Conservation (phyloP, 2,329 filamentous ascomycete genomes). For the Westerdykella sp. region DNA sequence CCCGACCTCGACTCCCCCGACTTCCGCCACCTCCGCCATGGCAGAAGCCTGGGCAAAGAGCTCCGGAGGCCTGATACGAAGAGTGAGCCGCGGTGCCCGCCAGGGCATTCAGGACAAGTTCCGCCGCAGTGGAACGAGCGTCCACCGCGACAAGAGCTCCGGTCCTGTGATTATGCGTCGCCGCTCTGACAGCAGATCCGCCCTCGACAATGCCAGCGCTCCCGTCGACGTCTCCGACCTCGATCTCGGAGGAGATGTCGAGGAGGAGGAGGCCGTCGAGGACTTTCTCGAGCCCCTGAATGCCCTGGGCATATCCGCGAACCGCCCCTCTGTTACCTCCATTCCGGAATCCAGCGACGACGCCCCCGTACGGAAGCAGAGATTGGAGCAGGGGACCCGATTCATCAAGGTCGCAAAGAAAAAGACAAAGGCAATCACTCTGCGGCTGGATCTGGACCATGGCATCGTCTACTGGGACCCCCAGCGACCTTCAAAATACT, state of each 20-base stretch:
- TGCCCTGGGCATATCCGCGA: slow-evolving; percentile 39
- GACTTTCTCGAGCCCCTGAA: slow-evolving; percentile 38
- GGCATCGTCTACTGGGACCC: slow-evolving; percentile 87
- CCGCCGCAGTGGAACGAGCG: slow-evolving; percentile 68
- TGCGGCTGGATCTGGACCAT: slow-evolving; percentile 74
- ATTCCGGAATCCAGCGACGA: slow-evolving; percentile 41
- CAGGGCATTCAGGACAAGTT: slow-evolving; percentile 63
- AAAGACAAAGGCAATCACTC: slow-evolving; percentile 62
- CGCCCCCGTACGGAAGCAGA: slow-evolving; percentile 68
- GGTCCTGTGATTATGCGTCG: slow-evolving; percentile 83
- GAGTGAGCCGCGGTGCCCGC: slow-evolving; percentile 70
- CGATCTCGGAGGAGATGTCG: slow-evolving; percentile 52
- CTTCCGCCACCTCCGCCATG: slow-evolving; percentile 51
- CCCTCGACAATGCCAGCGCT: slow-evolving; percentile 43
- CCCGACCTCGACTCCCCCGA: slow-evolving; percentile 45
- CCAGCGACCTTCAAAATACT: slow-evolving; percentile 68
- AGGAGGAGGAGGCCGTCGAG: slow-evolving; percentile 47
- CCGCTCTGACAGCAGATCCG: slow-evolving; percentile 82
- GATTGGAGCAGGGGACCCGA: slow-evolving; percentile 70
- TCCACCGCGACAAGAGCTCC: slow-evolving; percentile 76
- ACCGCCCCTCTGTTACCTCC: slow-evolving; percentile 24
- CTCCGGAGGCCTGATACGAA: slow-evolving; percentile 64
- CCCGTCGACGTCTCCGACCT: slow-evolving; percentile 45
- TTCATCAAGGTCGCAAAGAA: slow-evolving; percentile 84
- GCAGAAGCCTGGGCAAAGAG: slow-evolving; percentile 57